Evolutionary conservation across 164 flowering plant species (phyloP), one percentile per base, ranked within the genome.

Genomic region (Chloranthus sessilifolius): DNA sequence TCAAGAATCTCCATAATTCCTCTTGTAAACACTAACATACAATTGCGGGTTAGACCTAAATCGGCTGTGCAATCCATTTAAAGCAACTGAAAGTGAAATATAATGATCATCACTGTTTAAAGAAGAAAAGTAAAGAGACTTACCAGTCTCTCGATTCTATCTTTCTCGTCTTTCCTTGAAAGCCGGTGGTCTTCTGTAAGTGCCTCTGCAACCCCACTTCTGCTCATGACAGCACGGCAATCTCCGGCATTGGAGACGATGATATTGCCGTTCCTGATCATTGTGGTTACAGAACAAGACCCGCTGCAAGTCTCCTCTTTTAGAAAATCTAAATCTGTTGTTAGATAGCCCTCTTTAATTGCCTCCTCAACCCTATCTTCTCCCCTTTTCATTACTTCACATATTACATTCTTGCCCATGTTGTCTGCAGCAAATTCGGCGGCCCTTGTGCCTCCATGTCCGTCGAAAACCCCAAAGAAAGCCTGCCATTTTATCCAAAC

Each of bases 391-490:
- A 67, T 72, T 62, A 82, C 60, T 75, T 65, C 60, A 40, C 74
- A 72, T 25, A 79, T 43, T 34, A 88, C 59, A 42, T 82, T 82
- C 7, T 43, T 34, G 23, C 78, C 89, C 79, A 92, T 59, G 52
- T 78, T 77, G 62, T 84, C 84, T 2, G 89, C 78, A 19, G 74
- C 99, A 74, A 74, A 88, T 20, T 85, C 86, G 24, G 82, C 94
- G 3, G 95, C 98, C 45, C 63, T 83, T 47, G 56, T 64, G 11
- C 96, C 96, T 26, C 95, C 95, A 66, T 88, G 98, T 20, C 96
- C 98, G 67, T 92, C 98, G 63, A 74, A 92, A 41, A 92, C 94
- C n/a, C 98, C 96, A 51, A 79, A 85, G 51, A 88, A 82, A 8
- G 68, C 78, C 96, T 85, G 60, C 17, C 26, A 43, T n/a, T n/a